Evolutionary conservation across 345 rosid genomes (phyloP).

Genomic region (Citrus inodora): DNA sequence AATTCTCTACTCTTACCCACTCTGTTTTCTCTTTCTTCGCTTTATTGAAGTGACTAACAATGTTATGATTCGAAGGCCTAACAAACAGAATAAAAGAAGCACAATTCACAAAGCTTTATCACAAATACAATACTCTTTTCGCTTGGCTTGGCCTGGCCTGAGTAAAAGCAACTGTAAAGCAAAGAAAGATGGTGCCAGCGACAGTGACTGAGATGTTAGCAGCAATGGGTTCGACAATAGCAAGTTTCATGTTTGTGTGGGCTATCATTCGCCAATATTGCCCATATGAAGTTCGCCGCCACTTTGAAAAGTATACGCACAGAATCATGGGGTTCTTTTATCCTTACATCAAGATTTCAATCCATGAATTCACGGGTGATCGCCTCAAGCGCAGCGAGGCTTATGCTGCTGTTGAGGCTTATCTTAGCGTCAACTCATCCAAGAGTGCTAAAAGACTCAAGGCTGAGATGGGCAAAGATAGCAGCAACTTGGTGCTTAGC

Average conservation of each 20-base stretch:
- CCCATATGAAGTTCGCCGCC: slow-evolving; percentile 47
- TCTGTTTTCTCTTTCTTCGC: background rate
- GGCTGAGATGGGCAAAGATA: slow-evolving; percentile 46
- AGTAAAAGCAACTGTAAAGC: background rate
- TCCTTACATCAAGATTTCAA: slow-evolving; percentile 46
- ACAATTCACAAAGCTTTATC: too few relatives aligned
- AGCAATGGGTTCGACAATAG: slow-evolving; percentile 55
- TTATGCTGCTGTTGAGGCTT: slow-evolving; percentile 54
- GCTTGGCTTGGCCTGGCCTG: too few relatives aligned
- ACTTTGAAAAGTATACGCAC: slow-evolving; percentile 34
- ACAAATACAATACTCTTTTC: too few relatives aligned
- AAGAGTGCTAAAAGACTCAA: slow-evolving; percentile 42
- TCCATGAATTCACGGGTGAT: slow-evolving; percentile 46
- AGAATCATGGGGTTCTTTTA: slow-evolving; percentile 28
- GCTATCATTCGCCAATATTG: slow-evolving; percentile 49
- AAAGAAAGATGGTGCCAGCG: slow-evolving; percentile 23
- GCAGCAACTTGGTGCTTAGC: slow-evolving; percentile 39
- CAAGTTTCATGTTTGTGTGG: slow-evolving; percentile 58
- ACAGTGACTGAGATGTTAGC: slow-evolving; percentile 49
- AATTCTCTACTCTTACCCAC: slow-evolving; percentile 3
- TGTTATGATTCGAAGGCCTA: background rate
- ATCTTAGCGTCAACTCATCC: slow-evolving; percentile 41
- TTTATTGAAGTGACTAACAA: slow-evolving; percentile 7
- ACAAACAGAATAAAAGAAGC: background rate
- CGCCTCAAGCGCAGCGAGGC: slow-evolving; percentile 52